Evolutionary conservation across 169 alveolate species (phyloP), one percentile per base, ranked within the genome.

Genomic region (Plasmodium gallinaceum): DNA sequence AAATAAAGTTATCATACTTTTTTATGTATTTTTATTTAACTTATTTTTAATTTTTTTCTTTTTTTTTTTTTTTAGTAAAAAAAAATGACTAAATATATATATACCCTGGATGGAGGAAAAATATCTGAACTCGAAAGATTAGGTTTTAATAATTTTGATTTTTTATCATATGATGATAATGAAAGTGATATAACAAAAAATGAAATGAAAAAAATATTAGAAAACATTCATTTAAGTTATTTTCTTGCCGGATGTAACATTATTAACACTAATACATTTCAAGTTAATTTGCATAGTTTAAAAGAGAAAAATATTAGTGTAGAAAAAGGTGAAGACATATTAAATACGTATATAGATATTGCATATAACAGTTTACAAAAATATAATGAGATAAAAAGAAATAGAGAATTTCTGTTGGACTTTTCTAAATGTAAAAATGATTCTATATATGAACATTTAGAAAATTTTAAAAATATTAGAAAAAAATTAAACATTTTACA

Each of bases 251-350:
- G 89, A 1, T 64, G 64, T 22, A 65, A 78, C 58, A 70, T 78
- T 9, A 78, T 65, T 16, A 16, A 51, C 48, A 78, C 89, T 16
- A 78, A 78, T 51, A 78, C 89, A 9, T 78, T 64, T 37, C 89
- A 78, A 51, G 89, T 78, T 6, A 78, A 78, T 57, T 70, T 78
- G 0, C 57, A 78, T 43, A 78, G 89, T 78, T 78, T 78, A n/a
- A 39, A 20, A 18, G 45, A 78, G 39, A 20, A 9, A 16, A 60
- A 60, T 16, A 78, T 78, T n/a, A 39, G 69, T 48, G 43, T 74
- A 60, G 80, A 78, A 43, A 57, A 46, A 18, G 89, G 89, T 10
- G n/a, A 78, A 62, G 66, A 70, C 9, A 78, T 78, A 32, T 26
- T 78, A 52, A 43, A 65, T 20, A 78, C 58, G 14, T 78, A 78